phyloP scores from a whole-genome alignment of 1,139 yeast species.

The Geotrichum citri-aurantii region DNA sequence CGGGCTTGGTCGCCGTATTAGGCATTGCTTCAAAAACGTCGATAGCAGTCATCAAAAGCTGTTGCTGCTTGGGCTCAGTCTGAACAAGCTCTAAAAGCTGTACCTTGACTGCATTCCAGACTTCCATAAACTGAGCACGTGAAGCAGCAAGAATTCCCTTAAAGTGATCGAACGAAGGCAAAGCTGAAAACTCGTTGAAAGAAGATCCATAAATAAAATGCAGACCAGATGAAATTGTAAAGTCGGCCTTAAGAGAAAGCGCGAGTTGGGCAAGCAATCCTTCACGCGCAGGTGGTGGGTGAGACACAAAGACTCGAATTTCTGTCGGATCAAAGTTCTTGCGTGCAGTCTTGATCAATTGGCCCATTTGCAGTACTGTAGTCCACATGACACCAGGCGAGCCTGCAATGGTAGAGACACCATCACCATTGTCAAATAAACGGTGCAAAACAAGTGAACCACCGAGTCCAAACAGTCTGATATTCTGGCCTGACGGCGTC shows the following conservation, averaged over 20 bases:
- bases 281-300: constrained; percentile 61
- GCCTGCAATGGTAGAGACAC: constrained; percentile 48
- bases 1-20: constrained; percentile 13
- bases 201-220: constrained; percentile 70
- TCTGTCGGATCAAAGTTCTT: constrained; percentile 40
- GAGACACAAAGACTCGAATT: constrained; percentile 58
- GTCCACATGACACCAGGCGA: constrained; percentile 75
- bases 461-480: constrained; percentile 64
- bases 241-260: constrained; percentile 62
- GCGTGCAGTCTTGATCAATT: constrained; percentile 46
- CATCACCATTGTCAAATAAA: constrained; percentile 61
- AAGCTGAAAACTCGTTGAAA: constrained; percentile 61
- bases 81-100: constrained; percentile 43
- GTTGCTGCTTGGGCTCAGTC: constrained; percentile 34
- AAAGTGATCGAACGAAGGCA: constrained; percentile 60
- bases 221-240: constrained; percentile 63
- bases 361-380: constrained; percentile 64
- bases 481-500: constrained; percentile 40
- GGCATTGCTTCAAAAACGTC: constrained; percentile 64
- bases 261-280: constrained; percentile 67
- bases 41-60: constrained; percentile 48
- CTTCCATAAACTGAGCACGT: constrained; percentile 54
- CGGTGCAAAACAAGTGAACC: constrained; percentile 65
- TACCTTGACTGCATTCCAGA: constrained; percentile 57
- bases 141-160: constrained; percentile 46